Percentiles rank a stretch among this genome's conserved stretches.
phyloP scores from a whole-genome alignment of 257 asterid species.

The Solanum ahanhuiri region DNA sequence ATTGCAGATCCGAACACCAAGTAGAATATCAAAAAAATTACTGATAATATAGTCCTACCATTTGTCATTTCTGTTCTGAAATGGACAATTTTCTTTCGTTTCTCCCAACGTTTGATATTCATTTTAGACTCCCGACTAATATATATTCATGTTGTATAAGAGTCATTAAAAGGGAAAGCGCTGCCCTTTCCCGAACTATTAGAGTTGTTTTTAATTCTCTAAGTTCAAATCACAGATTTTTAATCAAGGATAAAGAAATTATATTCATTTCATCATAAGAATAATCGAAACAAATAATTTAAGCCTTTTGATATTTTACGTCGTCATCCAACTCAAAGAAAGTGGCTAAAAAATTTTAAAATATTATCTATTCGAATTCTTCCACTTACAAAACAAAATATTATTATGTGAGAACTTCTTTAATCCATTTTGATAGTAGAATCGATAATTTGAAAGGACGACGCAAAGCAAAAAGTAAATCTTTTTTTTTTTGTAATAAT shows the following conservation, averaged over 20 bases:
- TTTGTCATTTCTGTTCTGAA: background rate
- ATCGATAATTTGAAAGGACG: background rate
- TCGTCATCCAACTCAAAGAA: background rate
- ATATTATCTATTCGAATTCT: background rate
- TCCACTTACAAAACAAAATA: background rate
- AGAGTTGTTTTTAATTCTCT: background rate
- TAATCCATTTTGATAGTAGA: background rate
- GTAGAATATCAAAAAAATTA: background rate
- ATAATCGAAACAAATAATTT: background rate
- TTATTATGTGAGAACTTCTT: background rate
- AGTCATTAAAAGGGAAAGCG: background rate
- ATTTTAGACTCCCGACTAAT: background rate
- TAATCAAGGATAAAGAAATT: rapidly evolving
- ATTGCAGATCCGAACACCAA: background rate
- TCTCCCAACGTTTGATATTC: rapidly evolving
- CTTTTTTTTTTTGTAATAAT: background rate
- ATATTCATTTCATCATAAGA: background rate
- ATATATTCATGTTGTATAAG: background rate
- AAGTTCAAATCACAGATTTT: rapidly evolving
- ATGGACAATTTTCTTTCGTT: background rate
- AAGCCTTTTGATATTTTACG: background rate
- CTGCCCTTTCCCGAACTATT: background rate
- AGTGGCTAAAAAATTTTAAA: background rate
- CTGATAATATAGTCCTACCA: background rate
- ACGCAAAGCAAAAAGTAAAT: background rate